Evolutionary conservation across 2,329 filamentous ascomycete species (phyloP).

Genomic region (Cercospora nicotianae): DNA sequence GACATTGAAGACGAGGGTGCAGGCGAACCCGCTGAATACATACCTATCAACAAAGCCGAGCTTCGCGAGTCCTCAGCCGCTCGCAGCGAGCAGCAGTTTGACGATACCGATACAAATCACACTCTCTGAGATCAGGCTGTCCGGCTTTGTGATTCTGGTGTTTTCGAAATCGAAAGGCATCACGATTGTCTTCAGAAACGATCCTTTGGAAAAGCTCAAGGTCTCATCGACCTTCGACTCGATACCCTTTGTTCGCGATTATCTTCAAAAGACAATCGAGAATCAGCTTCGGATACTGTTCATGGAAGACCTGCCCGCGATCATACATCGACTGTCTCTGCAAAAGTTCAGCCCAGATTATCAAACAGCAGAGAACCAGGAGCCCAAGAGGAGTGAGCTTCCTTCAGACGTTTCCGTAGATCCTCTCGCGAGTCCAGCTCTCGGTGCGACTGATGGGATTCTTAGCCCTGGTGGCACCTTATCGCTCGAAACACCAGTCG

Average conservation of each 20-base stretch:
- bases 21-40: conserved; percentile 96
- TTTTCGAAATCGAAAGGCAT: conserved; percentile 97
- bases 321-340: conserved; percentile 89
- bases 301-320: conserved; percentile 96
- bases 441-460: conserved; percentile 65
- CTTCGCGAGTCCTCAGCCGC: conserved; percentile 88
- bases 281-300: conserved; percentile 87
- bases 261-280: conserved; percentile 94
- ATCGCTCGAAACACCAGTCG: conserved; percentile 74
- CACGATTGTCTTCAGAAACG: conserved; percentile 95
- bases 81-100: conserved; percentile 86
- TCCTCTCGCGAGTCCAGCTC: conserved; percentile 51
- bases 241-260: conserved; percentile 96
- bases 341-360: conserved; percentile 89
- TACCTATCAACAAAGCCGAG: conserved; percentile 87
- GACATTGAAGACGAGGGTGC: conserved; percentile 91
- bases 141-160: conserved; percentile 94
- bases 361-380: conserved; percentile 59
- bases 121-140: conserved; percentile 89
- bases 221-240: conserved; percentile 99
- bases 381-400: conserved; percentile 51
- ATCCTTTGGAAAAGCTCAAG: conserved; percentile 94
- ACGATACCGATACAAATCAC: conserved; percentile 98
- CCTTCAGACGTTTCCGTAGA: conserved; percentile 31
- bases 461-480: conserved; percentile 71